Conservation (phyloP, 352 stramenopile genomes). For the Phytophthora podocarpi region DNA sequence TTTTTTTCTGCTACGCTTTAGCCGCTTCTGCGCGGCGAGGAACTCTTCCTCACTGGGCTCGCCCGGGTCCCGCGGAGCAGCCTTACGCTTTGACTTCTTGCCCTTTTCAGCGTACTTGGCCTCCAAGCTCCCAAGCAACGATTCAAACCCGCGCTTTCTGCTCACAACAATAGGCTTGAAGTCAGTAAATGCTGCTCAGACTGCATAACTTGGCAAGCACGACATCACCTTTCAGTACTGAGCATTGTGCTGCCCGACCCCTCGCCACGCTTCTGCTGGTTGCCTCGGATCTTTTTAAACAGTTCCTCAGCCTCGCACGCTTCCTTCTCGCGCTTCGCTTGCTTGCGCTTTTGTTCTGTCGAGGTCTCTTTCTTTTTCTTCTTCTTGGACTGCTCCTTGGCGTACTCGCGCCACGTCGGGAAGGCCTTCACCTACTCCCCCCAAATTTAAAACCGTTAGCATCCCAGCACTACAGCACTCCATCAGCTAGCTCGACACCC, state of each 20-base stretch:
- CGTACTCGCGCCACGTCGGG: conserved; percentile 50
- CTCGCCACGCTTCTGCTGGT: conserved; percentile 45
- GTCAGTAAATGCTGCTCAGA: conserved; percentile 3
- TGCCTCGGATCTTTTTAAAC: conserved; percentile 62
- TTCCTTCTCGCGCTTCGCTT: conserved; percentile 65
- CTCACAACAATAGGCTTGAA: conserved; percentile 9
- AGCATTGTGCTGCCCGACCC: conserved; percentile 39
- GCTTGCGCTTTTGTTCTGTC: conserved; percentile 45
- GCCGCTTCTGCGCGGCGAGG: conserved; percentile 50
- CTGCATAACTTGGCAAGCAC: background rate
- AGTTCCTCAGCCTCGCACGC: conserved; percentile 65
- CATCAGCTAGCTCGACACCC: background rate
- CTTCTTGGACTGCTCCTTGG: conserved; percentile 45
- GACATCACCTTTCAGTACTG: conserved; percentile 44
- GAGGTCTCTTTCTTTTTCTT: conserved; percentile 41
- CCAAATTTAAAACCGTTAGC: background rate
- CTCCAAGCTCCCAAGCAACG: conserved; percentile 63
- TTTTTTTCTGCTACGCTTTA: conserved; percentile 52
- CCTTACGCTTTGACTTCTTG: conserved; percentile 50
- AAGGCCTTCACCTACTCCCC: conserved; percentile 40
- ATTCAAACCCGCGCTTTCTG: conserved; percentile 64
- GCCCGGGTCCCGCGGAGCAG: background rate
- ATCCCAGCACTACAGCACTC: background rate
- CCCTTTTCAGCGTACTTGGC: conserved; percentile 61
- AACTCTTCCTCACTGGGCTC: conserved; percentile 76